These are phyloP conservation scores for Millerozyma acaciae DNA, from an alignment of 805 yeast genomes.

Conservation along the genomic window DNA sequence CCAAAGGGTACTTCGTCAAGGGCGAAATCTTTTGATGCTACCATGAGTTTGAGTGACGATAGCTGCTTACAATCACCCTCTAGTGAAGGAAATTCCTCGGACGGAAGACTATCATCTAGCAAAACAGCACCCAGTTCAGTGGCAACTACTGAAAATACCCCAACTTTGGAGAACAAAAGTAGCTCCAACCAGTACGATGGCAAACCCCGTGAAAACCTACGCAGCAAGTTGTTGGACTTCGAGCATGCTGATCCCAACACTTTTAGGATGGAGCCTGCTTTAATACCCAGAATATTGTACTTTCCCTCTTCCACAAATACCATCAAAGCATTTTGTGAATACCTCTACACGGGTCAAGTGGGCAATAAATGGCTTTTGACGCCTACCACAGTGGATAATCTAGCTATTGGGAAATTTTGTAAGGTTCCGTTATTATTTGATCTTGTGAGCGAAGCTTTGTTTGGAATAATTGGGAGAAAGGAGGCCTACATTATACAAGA, in stretches of 20 bases:
- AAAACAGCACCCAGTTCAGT: conserved; percentile 1
- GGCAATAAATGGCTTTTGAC: conserved; percentile 70
- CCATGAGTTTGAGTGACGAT: not conserved
- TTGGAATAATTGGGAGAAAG: conserved; percentile 65
- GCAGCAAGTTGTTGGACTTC: conserved; percentile 24
- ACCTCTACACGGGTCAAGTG: conserved; percentile 74
- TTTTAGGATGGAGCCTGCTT: conserved; percentile 52
- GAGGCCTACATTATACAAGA: conserved; percentile 48
- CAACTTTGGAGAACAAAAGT: too few relatives aligned
- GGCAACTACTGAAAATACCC: not conserved
- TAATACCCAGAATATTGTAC: conserved; percentile 64
- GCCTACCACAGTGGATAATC: conserved; percentile 64
- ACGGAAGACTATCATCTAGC: not conserved
- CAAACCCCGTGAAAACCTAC: too few relatives aligned
- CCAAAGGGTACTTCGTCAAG: too few relatives aligned
- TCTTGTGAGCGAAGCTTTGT: conserved; percentile 62
- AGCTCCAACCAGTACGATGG: not conserved
- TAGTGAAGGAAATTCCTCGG: too few relatives aligned
- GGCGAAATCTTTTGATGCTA: not conserved
- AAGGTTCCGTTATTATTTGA: conserved; percentile 70
- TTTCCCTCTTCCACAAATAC: conserved; percentile 63
- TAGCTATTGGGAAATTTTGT: conserved; percentile 60
- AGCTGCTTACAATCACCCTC: not conserved
- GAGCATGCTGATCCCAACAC: conserved; percentile 27
- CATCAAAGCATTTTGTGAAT: conserved; percentile 65